phyloP scores from a whole-genome alignment of 768 basidiomycete species.

The Russula olivacea region DNA sequence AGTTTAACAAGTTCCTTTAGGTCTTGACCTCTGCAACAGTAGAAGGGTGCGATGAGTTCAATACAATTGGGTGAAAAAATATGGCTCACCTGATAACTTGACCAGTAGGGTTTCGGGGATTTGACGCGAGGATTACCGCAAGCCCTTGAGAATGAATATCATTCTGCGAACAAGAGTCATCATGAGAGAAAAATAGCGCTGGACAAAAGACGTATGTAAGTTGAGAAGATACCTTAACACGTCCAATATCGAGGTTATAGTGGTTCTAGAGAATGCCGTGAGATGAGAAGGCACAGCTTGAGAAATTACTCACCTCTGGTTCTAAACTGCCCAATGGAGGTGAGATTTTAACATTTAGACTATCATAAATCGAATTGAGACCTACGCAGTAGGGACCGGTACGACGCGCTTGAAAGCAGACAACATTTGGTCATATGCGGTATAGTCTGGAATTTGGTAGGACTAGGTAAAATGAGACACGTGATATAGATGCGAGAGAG shows the following conservation, averaged over 20 bases:
- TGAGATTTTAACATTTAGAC: neutral
- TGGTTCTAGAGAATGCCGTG: slow-evolving; percentile 41
- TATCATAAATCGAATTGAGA: slow-evolving; percentile 12
- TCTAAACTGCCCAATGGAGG: slow-evolving; percentile 25
- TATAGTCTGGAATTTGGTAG: slow-evolving; percentile 91
- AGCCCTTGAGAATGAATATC: slow-evolving; percentile 82
- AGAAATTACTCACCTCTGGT: slow-evolving; percentile 34
- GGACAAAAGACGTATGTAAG: neutral
- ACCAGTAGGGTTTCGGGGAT: slow-evolving; percentile 97
- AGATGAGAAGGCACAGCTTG: slow-evolving; percentile 20
- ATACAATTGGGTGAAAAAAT: neutral
- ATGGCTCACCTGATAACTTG: slow-evolving; percentile 61
- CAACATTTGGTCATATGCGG: slow-evolving; percentile 79
- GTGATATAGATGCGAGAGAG: slow-evolving; percentile 16
- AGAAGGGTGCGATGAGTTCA: neutral
- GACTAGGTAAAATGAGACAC: slow-evolving; percentile 40
- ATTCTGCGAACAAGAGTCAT: slow-evolving; percentile 37
- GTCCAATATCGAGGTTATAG: slow-evolving; percentile 73
- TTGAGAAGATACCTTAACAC: slow-evolving; percentile 53
- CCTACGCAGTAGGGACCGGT: slow-evolving; percentile 84
- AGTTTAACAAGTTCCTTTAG: slow-evolving; percentile 73
- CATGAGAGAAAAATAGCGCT: neutral
- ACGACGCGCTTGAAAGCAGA: slow-evolving; percentile 85
- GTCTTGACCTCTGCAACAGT: slow-evolving; percentile 57
- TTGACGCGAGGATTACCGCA: slow-evolving; percentile 80